Evolutionary conservation across 768 basidiomycete species (phyloP).

Genomic region (Strobilomyces dryophilus): DNA sequence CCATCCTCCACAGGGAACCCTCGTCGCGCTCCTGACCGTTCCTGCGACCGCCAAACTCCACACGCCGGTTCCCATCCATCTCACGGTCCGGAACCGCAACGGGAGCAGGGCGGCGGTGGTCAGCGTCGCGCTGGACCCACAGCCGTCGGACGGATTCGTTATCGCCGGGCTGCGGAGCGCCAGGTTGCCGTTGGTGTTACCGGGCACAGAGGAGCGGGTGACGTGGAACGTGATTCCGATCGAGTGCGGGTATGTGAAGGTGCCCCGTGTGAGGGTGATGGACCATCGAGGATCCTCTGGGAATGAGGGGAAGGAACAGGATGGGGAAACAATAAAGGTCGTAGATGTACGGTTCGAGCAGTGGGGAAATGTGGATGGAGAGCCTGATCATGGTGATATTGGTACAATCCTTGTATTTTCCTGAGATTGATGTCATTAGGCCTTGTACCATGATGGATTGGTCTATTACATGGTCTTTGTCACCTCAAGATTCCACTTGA

Average conservation of each 20-base stretch:
- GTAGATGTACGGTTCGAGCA: constrained; percentile 48
- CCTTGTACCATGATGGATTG: too few relatives aligned
- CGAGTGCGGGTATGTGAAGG: constrained; percentile 62
- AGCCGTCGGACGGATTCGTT: constrained; percentile 69
- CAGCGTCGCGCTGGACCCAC: constrained; percentile 68
- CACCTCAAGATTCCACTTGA: too few relatives aligned
- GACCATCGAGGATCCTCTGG: constrained; percentile 41
- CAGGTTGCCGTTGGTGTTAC: constrained; percentile 66
- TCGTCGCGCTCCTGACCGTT: constrained; percentile 62
- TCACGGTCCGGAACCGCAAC: constrained; percentile 64
- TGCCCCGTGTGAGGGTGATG: constrained; percentile 61
- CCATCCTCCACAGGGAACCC: constrained; percentile 51
- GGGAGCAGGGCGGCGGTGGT: constrained; percentile 64
- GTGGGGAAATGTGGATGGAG: constrained; percentile 10
- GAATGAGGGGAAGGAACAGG: constrained; percentile 30
- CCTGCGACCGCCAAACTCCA: constrained; percentile 67
- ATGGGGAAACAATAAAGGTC: constrained; percentile 48
- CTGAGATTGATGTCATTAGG: not conserved
- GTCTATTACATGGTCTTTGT: too few relatives aligned
- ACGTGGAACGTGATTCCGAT: constrained; percentile 69
- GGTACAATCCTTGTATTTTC: constrained; percentile 20
- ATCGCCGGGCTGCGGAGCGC: constrained; percentile 71
- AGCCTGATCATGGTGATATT: not conserved
- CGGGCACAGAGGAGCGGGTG: constrained; percentile 63
- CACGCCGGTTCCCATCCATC: constrained; percentile 47